These are phyloP conservation scores for Dryadomyces sulphureus DNA, from an alignment of 2,329 filamentous ascomycete species.

Conservation along the genomic window DNA sequence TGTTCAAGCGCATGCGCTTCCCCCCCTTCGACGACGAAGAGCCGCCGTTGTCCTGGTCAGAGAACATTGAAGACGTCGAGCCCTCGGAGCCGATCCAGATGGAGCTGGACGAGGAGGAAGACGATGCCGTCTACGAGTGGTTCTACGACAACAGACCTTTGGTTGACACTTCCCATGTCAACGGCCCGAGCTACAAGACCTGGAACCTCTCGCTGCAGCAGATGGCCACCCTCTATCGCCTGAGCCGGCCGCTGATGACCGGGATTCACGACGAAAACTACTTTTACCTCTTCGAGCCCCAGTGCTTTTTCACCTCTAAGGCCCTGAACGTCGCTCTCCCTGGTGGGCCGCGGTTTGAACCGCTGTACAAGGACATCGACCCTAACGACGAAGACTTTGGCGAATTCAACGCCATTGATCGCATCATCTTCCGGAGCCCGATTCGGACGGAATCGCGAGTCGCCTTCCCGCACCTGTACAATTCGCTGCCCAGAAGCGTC, in stretches of 20 bases:
- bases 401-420: conserved; percentile 98
- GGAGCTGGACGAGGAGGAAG: conserved; percentile 90
- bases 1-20: conserved; percentile 99
- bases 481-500: conserved; percentile 87
- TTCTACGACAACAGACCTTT: conserved; percentile 92
- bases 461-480: conserved; percentile 89
- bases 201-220: conserved; percentile 91
- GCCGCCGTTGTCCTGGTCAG: conserved; percentile 91
- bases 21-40: conserved; percentile 98
- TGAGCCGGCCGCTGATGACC: conserved; percentile 80
- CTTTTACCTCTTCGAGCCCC: conserved; percentile 91
- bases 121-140: conserved; percentile 86
- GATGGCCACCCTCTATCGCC: conserved; percentile 87
- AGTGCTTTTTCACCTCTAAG: conserved; percentile 91
- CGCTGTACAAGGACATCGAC: conserved; percentile 95
- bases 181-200: conserved; percentile 88
- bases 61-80: conserved; percentile 97
- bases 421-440: conserved; percentile 93
- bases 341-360: conserved; percentile 93
- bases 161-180: conserved; percentile 82
- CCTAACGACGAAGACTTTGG: conserved; percentile 98
- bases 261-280: conserved; percentile 95
- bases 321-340: conserved; percentile 93
- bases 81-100: conserved; percentile 96
- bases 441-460: conserved; percentile 94